A percentile compares a stretch with the other conserved stretches of the same genome.
phyloP scores from a whole-genome alignment of 768 basidiomycete species.

The Royoungia palumana region DNA sequence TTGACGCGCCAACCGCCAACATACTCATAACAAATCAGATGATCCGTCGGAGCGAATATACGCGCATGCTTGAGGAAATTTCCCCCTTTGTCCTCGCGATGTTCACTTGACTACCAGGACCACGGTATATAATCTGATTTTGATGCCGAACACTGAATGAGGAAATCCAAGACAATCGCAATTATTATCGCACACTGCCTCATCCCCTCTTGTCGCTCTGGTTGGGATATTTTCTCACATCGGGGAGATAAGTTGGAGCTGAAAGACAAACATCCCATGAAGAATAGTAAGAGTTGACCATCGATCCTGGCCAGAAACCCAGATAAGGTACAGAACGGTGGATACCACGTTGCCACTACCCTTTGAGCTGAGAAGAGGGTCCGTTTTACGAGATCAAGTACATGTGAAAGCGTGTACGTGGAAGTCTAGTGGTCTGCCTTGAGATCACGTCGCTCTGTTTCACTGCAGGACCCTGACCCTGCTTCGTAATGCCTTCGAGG shows the following conservation, averaged over 20 bases:
- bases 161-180: slow-evolving; percentile 21
- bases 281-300: slow-evolving; percentile 10
- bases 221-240: slow-evolving; percentile 14
- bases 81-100: slow-evolving; percentile 20
- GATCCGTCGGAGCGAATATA: slow-evolving; percentile 6
- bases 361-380: slow-evolving; percentile 9
- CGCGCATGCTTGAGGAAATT: neutral
- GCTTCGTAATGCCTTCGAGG: neutral
- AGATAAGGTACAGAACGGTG: slow-evolving; percentile 16
- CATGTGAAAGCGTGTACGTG: slow-evolving; percentile 9
- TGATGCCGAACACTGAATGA: slow-evolving; percentile 6
- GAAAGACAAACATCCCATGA: slow-evolving; percentile 6
- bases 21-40: slow-evolving; percentile 9
- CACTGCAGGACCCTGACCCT: slow-evolving; percentile 10
- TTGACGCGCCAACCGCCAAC: neutral
- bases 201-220: neutral
- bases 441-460: slow-evolving; percentile 2
- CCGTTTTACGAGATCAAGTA: slow-evolving; percentile 4
- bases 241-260: slow-evolving; percentile 17
- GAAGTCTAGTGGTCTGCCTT: slow-evolving; percentile 1
- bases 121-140: slow-evolving; percentile 5
- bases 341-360: slow-evolving; percentile 14
- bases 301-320: slow-evolving; percentile 24
- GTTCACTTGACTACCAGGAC: slow-evolving; percentile 13
- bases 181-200: slow-evolving; percentile 27